Percentiles rank a stretch among this genome's conserved stretches.
These are phyloP conservation scores for Jamesozyma hellenica DNA, from an alignment of 805 yeast genomes.

Conservation along the genomic window DNA sequence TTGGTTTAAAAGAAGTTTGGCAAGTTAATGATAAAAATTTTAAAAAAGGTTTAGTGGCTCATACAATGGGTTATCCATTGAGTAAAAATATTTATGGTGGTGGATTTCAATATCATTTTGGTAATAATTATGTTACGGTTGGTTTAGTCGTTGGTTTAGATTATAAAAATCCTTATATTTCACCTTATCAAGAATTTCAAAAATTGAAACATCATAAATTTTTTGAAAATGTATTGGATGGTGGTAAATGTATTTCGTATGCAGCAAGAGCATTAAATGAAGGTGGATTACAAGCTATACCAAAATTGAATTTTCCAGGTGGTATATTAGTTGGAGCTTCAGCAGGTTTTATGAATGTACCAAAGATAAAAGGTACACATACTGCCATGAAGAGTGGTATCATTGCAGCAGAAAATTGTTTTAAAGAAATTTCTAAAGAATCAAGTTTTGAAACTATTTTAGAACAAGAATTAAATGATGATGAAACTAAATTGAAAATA, in stretches of 20 bases:
- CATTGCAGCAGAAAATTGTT: slow-evolving; percentile 84
- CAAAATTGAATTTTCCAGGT: slow-evolving; percentile 87
- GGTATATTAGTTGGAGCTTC: slow-evolving; percentile 91
- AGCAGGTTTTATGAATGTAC: slow-evolving; percentile 96
- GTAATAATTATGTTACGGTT: slow-evolving; percentile 80
- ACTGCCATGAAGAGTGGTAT: slow-evolving; percentile 95
- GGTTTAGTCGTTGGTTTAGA: slow-evolving; percentile 95
- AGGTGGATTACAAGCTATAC: slow-evolving; percentile 93
- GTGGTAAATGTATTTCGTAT: slow-evolving; percentile 87
- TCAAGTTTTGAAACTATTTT: slow-evolving; percentile 34
- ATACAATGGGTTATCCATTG: slow-evolving; percentile 84
- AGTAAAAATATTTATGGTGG: slow-evolving; percentile 77
- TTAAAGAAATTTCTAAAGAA: slow-evolving; percentile 39
- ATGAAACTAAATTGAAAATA: slow-evolving; percentile 16
- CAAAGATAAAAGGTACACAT: slow-evolving; percentile 95
- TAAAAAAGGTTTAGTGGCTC: slow-evolving; percentile 71
- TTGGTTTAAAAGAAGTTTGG: slow-evolving; percentile 97
- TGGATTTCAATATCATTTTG: slow-evolving; percentile 94
- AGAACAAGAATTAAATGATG: slow-evolving; percentile 31
- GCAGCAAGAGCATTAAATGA: slow-evolving; percentile 96
- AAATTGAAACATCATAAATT: slow-evolving; percentile 86
- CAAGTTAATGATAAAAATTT: slow-evolving; percentile 78
- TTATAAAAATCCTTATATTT: slow-evolving; percentile 86
- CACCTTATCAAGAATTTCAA: slow-evolving; percentile 95
- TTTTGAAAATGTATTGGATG: slow-evolving; percentile 61